Evolutionary conservation across 441 rosid species (phyloP), one percentile per base, ranked within the genome.

Genomic region (Gossypium schwendimanii): DNA sequence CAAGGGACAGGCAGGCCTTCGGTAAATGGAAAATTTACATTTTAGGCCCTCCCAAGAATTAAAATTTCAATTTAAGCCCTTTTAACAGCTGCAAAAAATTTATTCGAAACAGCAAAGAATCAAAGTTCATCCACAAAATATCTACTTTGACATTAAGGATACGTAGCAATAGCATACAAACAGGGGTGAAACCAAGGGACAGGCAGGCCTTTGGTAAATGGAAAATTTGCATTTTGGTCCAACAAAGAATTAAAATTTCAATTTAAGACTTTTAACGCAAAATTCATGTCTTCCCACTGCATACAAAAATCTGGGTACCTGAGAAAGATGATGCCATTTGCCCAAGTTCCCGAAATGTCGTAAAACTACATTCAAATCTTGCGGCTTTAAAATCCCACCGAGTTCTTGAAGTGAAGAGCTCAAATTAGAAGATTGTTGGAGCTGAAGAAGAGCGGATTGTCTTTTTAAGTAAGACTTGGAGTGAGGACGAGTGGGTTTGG

Each of bases 291-390:
- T 33, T 33, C 39, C 39, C 39, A 10, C n/a, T 45, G n/a, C 14
- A 45, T 10, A 45, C 10, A 8, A 66, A 73, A 73, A 14, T 69
- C 62, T 53, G 15, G 68, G 64, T n/a, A 92, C 98, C 98, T 90
- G 82, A 52, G 85, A 83, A 74, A 94, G 84, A 83, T 90, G 91
- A 52, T 83, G 76, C 89, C 86, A 89, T 80, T 88, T 79, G 55
- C 83, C 87, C 47, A 83, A 81, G 71, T 80, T 81, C 74, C 98
- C 98, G 2, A 92, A 85, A 80, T 85, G 80, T 52, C 97, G 79
- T 66, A 94, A 73, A 73, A 94, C 83, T 60, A 78, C 89, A 82
- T 94, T 92, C 81, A 90, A 78, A 76, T 92, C 98, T 80, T 88
- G 97, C 21, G 85, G 97, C 83, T 88, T 91, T 80, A 94, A 67